phyloP scores from a whole-genome alignment of 805 yeast genomes.

The Wickerhamomyces bisporus region DNA sequence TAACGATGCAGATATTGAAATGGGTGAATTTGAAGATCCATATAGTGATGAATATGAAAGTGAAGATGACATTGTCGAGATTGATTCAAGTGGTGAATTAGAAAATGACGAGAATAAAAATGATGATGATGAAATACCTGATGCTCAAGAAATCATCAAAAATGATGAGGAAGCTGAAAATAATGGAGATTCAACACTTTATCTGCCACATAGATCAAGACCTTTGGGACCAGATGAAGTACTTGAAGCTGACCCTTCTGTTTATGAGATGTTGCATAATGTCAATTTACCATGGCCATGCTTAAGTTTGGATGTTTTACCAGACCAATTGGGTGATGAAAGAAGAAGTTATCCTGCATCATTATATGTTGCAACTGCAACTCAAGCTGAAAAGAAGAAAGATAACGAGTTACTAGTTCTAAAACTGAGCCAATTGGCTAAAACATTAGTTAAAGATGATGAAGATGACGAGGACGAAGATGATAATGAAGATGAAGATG shows the following conservation, averaged over 20 bases:
- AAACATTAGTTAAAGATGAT: conserved; percentile 83
- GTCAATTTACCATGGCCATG: conserved; percentile 97
- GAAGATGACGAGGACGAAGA: conserved; percentile 72
- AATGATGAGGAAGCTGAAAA: conserved; percentile 32
- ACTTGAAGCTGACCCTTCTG: conserved; percentile 92
- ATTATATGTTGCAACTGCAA: conserved; percentile 81
- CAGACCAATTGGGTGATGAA: conserved; percentile 82
- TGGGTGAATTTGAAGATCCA: conserved; percentile 86
- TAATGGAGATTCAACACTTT: conserved; percentile 44
- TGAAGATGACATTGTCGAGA: conserved; percentile 82
- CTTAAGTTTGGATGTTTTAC: conserved; percentile 81
- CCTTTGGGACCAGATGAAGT: conserved; percentile 96
- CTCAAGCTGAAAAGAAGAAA: conserved; percentile 83
- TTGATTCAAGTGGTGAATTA: conserved; percentile 56
- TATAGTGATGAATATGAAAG: conserved; percentile 91
- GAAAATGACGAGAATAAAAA: conserved; percentile 33
- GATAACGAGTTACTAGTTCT: conserved; percentile 86
- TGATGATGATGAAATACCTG: conserved; percentile 25
- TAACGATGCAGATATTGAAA: conserved; percentile 35
- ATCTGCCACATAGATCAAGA: conserved; percentile 81
- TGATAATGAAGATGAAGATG: conserved; percentile 70
- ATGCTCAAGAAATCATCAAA: conserved; percentile 31
- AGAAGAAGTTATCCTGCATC: conserved; percentile 89
- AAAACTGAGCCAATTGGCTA: conserved; percentile 75
- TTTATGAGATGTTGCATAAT: conserved; percentile 93